Conservation (phyloP, 2,329 filamentous ascomycete genomes). For the Phyllosticta citrichinensis region DNA sequence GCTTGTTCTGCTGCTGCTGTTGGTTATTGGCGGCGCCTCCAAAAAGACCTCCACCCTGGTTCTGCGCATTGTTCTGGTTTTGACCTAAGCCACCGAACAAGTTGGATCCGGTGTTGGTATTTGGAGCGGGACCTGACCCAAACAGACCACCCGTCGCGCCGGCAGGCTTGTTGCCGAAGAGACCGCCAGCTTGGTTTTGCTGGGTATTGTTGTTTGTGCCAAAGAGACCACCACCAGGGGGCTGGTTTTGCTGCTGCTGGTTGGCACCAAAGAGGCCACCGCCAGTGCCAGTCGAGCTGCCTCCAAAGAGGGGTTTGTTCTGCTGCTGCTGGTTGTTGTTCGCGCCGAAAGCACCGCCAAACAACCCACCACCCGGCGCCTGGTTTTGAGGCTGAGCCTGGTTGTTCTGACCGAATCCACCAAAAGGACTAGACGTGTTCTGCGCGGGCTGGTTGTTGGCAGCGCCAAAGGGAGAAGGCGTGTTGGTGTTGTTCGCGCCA, state of each 20-base stretch:
- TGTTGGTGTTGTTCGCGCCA: constrained; percentile 13
- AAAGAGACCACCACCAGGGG: constrained; percentile 28
- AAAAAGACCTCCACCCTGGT: constrained; percentile 20
- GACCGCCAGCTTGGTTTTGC: constrained; percentile 18
- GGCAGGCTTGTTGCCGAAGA: constrained; percentile 31
- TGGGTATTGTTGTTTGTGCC: constrained; percentile 26
- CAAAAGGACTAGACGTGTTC: constrained; percentile 18
- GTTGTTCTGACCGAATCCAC: constrained; percentile 15
- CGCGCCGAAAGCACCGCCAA: constrained; percentile 30
- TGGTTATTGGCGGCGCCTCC: constrained; percentile 16
- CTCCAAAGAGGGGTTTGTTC: constrained; percentile 37
- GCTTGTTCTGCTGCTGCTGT: constrained; percentile 29
- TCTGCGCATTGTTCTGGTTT: constrained; percentile 13
- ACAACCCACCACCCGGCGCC: constrained; percentile 29
- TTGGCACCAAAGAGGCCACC: constrained; percentile 41
- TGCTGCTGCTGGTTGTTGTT: constrained; percentile 27
- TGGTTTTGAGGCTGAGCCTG: constrained; percentile 21
- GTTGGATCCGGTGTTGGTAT: constrained; percentile 13
- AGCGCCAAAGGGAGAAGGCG: constrained; percentile 2
- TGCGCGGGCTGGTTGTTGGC: constrained; percentile 13
- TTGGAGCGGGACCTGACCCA: constrained; percentile 15
- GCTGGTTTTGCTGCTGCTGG: constrained; percentile 19
- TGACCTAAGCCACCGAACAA: constrained; percentile 16
- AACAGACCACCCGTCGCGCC: constrained; percentile 21
- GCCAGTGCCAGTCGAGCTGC: constrained; percentile 16